Evolutionary conservation across 371 early-diverging fungal genomes (phyloP).

Genomic region (Actinomortierella ambigua): DNA sequence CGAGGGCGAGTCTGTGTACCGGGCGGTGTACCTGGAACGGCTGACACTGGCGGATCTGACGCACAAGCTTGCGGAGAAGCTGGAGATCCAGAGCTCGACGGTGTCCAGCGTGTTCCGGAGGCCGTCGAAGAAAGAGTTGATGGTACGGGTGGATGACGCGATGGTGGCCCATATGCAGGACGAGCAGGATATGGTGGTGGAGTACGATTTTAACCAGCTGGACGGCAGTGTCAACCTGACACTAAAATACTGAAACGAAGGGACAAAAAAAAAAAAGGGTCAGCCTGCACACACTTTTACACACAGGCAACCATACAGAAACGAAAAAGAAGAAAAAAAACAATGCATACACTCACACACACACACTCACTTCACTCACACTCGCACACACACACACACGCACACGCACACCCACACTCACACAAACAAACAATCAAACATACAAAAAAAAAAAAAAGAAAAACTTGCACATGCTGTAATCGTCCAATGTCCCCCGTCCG

Average conservation of each 20-base stretch:
- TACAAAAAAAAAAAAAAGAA: no score
- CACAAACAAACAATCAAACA: no score
- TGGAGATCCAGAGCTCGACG: slow-evolving; percentile 49
- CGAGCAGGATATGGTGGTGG: slow-evolving; percentile 59
- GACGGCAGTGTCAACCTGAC: slow-evolving; percentile 52
- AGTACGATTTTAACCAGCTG: slow-evolving; percentile 47
- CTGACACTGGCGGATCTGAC: slow-evolving; percentile 50
- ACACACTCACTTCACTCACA: no score
- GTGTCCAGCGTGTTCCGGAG: slow-evolving; percentile 49
- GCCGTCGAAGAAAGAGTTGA: slow-evolving; percentile 48
- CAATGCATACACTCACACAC: no score
- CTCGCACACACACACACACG: no score
- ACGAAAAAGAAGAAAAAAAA: no score
- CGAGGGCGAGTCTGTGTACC: slow-evolving; percentile 50
- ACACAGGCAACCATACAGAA: no score
- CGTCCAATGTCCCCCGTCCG: no score
- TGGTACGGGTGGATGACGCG: slow-evolving; percentile 56
- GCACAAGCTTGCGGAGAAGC: slow-evolving; percentile 51
- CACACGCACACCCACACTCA: no score
- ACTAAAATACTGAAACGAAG: slow-evolving; percentile 46
- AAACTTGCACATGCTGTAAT: no score
- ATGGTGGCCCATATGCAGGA: slow-evolving; percentile 57
- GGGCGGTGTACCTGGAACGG: slow-evolving; percentile 61
- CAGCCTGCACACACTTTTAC: no score
- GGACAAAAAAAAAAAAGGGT: no score